Evolutionary conservation across 495 filamentous ascomycete genomes (phyloP).

Genomic region (Friedmanniomyces simplex): DNA sequence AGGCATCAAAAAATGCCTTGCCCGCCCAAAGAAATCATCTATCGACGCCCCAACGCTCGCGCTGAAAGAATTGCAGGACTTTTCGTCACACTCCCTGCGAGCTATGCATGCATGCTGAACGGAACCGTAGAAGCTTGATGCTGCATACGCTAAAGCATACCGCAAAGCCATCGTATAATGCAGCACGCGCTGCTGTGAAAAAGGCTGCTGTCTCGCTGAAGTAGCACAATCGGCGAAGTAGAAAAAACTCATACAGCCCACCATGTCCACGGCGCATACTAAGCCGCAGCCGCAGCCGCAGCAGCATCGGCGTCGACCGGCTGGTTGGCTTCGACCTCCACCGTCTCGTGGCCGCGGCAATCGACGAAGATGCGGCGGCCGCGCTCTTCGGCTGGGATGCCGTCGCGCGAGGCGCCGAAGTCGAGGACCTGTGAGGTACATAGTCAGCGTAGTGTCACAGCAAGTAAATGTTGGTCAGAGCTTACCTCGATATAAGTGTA

Average conservation of each 20-base stretch:
- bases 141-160: too few relatives aligned
- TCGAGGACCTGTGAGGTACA: constrained; percentile 15
- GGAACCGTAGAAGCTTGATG: too few relatives aligned
- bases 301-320: background rate
- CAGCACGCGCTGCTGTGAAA: too few relatives aligned
- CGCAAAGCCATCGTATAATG: too few relatives aligned
- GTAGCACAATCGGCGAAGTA: too few relatives aligned
- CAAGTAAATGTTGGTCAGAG: constrained; percentile 4
- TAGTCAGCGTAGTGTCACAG: constrained; percentile 1
- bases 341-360: constrained; percentile 24
- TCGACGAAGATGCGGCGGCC: constrained; percentile 77
- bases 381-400: constrained; percentile 46
- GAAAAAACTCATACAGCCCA: background rate
- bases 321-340: constrained; percentile 23
- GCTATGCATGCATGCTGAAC: too few relatives aligned
- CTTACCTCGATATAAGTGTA: constrained; percentile 94
- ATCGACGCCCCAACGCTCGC: too few relatives aligned
- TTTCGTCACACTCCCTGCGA: too few relatives aligned
- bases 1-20: too few relatives aligned
- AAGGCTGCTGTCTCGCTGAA: too few relatives aligned
- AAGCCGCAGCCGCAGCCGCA: background rate
- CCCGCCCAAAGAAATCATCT: too few relatives aligned
- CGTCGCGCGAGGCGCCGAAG: constrained; percentile 72
- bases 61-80: too few relatives aligned
- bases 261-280: background rate